Conservation (phyloP, 164 flowering plant genomes). For the Vitis rotundifolia region DNA sequence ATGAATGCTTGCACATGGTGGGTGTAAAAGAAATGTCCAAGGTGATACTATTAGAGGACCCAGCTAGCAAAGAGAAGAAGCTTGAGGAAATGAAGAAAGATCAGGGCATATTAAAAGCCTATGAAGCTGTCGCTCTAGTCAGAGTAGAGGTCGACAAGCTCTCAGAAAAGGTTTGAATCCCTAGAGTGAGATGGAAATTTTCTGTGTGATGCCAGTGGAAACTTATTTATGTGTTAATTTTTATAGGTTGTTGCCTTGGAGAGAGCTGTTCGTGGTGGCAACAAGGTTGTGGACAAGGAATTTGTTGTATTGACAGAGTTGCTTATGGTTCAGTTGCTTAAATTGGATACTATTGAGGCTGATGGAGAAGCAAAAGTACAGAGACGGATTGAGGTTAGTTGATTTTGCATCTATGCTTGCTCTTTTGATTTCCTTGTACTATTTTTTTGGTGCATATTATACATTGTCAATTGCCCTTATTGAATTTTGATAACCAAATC, state of each 20-base stretch:
- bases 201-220: not conserved
- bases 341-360: constrained; percentile 40
- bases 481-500: too few species aligned
- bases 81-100: constrained; percentile 32
- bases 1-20: constrained; percentile 30
- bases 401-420: not conserved
- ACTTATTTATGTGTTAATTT: not conserved
- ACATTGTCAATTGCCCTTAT: not conserved
- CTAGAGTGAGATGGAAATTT: not conserved
- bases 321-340: constrained; percentile 46
- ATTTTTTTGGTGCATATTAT: not conserved
- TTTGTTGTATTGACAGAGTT: constrained; percentile 39
- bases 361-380: constrained; percentile 45
- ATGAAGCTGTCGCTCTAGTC: constrained; percentile 27
- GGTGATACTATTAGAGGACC: constrained; percentile 37
- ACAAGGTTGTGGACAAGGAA: constrained; percentile 41
- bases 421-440: not conserved
- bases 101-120: constrained; percentile 19
- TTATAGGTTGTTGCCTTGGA: constrained; percentile 38
- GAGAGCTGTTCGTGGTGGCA: constrained; percentile 21
- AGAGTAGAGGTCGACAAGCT: constrained; percentile 32
- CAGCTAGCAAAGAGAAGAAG: constrained; percentile 35
- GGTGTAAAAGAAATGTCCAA: constrained; percentile 45
- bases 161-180: constrained; percentile 26
- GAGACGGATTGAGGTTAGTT: constrained; percentile 40